phyloP scores from a whole-genome alignment of 2,329 filamentous ascomycete species.

The Pochonia chlamydosporia region DNA sequence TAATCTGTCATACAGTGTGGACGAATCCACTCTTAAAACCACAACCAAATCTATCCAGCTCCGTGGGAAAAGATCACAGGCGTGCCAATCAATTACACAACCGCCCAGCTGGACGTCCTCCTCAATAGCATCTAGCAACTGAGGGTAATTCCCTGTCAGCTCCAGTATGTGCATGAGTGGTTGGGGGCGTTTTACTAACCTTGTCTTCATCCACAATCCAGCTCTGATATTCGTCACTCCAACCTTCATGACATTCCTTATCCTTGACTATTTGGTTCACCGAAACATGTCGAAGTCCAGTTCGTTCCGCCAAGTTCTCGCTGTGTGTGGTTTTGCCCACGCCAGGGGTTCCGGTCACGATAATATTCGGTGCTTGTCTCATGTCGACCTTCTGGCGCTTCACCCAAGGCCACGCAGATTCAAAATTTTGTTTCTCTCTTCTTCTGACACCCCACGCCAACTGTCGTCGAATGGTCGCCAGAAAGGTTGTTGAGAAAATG shows the following conservation, averaged over 20 bases:
- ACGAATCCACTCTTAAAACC: slow-evolving; percentile 77
- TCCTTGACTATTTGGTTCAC: slow-evolving; percentile 93
- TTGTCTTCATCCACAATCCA: slow-evolving; percentile 98
- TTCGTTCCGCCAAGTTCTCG: slow-evolving; percentile 69
- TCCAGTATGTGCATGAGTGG: background rate
- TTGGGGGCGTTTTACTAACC: slow-evolving; percentile 39
- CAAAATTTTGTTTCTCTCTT: too few species aligned
- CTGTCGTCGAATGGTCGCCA: too few species aligned
- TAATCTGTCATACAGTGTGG: slow-evolving; percentile 77
- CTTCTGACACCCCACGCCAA: too few species aligned
- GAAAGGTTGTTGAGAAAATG: background rate
- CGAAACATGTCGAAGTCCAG: slow-evolving; percentile 74
- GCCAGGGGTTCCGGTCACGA: slow-evolving; percentile 91
- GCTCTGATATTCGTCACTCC: slow-evolving; percentile 76
- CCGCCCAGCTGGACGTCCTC: slow-evolving; percentile 72
- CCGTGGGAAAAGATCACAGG: slow-evolving; percentile 89
- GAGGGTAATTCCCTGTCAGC: slow-evolving; percentile 10
- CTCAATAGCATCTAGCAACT: slow-evolving; percentile 87
- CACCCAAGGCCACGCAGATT: too few species aligned
- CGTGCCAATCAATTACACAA: slow-evolving; percentile 95
- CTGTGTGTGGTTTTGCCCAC: slow-evolving; percentile 94
- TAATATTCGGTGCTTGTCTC: slow-evolving; percentile 71
- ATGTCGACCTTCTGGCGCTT: slow-evolving; percentile 19
- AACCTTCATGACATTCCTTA: slow-evolving; percentile 78
- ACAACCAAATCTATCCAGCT: slow-evolving; percentile 94